Conservation (phyloP, 495 filamentous ascomycete genomes). For the Copromyces sp. region DNA sequence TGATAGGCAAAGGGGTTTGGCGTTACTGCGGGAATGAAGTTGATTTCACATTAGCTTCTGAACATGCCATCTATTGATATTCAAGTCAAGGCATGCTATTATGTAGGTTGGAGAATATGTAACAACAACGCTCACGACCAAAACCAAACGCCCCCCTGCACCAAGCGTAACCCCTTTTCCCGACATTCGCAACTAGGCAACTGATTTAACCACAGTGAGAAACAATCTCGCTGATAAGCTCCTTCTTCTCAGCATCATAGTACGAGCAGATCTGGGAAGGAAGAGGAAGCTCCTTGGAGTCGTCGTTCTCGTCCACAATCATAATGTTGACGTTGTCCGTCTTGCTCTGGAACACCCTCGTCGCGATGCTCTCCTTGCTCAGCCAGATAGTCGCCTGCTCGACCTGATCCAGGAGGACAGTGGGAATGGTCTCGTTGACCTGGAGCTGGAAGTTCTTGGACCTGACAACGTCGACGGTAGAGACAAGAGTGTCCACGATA, state of each 20-base stretch:
- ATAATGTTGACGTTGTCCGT: constrained; percentile 76
- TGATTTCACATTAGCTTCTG: background rate
- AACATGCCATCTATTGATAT: background rate
- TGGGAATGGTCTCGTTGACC: constrained; percentile 73
- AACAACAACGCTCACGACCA: background rate
- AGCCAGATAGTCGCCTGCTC: constrained; percentile 85
- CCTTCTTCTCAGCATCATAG: constrained; percentile 53
- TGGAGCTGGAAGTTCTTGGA: constrained; percentile 85
- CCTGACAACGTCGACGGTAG: constrained; percentile 88
- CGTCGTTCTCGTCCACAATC: constrained; percentile 58
- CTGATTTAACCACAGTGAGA: constrained; percentile 61
- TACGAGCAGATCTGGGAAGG: constrained; percentile 85
- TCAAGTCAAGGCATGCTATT: background rate
- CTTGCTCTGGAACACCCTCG: constrained; percentile 84
- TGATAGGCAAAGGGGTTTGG: background rate
- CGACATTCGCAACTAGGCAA: background rate
- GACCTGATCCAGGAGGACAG: constrained; percentile 82
- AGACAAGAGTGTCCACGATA: constrained; percentile 82
- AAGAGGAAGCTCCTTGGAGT: constrained; percentile 75
- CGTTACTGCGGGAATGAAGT: background rate
- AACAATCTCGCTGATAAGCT: constrained; percentile 77
- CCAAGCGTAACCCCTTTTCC: background rate
- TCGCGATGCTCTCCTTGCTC: constrained; percentile 59
- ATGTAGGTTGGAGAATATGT: background rate
- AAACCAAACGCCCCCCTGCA: background rate